Percentiles rank a stretch among this genome's conserved stretches.
These are phyloP conservation scores for Spathaspora boniae DNA, from an alignment of 805 yeast genomes.

Conservation along the genomic window DNA sequence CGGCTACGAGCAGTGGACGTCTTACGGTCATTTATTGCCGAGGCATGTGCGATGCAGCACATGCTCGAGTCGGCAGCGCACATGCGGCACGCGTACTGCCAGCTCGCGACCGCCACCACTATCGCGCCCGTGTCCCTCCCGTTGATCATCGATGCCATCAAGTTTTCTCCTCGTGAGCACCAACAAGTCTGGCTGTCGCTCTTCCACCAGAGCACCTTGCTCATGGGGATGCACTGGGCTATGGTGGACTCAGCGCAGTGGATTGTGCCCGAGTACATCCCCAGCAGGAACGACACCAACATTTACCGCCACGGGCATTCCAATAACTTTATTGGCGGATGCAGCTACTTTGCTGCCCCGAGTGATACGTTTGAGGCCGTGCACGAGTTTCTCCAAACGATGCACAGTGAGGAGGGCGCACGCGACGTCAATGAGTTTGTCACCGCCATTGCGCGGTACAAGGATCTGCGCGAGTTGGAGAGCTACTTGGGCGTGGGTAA, in stretches of 20 bases:
- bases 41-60: constrained; percentile 12
- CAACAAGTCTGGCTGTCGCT: constrained; percentile 18
- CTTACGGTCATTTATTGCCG: constrained; percentile 23
- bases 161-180: too few relatives aligned
- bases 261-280: constrained; percentile 20
- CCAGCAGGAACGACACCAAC: constrained; percentile 16
- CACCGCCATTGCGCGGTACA: constrained; percentile 17
- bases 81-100: constrained; percentile 22
- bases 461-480: constrained; percentile 23
- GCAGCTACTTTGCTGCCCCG: constrained; percentile 24
- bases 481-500: constrained; percentile 30
- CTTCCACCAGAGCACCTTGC: constrained; percentile 26
- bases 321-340: constrained; percentile 2
- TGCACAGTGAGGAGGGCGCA: background rate
- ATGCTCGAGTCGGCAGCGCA: constrained; percentile 12
- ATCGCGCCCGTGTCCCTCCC: constrained; percentile 15
- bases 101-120: constrained; percentile 14
- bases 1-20: constrained; percentile 19
- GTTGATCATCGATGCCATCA: constrained; percentile 14
- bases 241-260: constrained; percentile 23
- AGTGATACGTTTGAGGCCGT: constrained; percentile 10
- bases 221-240: constrained; percentile 26
- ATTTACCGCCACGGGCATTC: constrained; percentile 10
- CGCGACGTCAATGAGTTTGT: constrained; percentile 11
- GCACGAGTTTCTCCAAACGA: constrained; percentile 7